Evolutionary conservation across 768 basidiomycete genomes (phyloP).

Genomic region (Rhodotorula taiwanensis): DNA sequence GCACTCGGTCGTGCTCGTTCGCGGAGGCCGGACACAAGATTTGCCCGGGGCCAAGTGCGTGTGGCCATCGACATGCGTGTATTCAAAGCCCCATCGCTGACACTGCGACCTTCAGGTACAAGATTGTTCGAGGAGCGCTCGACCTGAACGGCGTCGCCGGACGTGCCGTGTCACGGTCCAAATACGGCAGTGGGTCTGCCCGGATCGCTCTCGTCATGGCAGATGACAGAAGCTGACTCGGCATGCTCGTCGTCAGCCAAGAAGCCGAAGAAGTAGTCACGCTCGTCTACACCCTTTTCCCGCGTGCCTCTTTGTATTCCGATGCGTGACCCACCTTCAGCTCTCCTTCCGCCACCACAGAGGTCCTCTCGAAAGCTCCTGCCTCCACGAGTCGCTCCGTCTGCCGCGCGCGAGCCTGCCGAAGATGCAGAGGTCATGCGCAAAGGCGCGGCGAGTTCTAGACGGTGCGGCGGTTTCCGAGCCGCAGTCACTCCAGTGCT

Average conservation of each 20-base stretch:
- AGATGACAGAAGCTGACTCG: background rate
- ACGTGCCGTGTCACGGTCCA: constrained; percentile 71
- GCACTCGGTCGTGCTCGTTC: constrained; percentile 88
- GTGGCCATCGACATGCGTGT: too few relatives aligned
- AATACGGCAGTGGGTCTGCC: constrained; percentile 59
- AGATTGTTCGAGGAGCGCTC: constrained; percentile 82
- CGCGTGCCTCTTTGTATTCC: too few relatives aligned
- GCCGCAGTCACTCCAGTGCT: too few relatives aligned
- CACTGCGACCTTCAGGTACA: constrained; percentile 60
- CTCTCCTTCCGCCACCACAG: too few relatives aligned
- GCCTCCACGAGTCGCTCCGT: too few relatives aligned
- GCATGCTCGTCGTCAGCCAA: constrained; percentile 52
- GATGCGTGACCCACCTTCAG: too few relatives aligned
- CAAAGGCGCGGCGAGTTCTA: too few relatives aligned
- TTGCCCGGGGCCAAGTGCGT: constrained; percentile 88
- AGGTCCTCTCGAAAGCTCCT: too few relatives aligned
- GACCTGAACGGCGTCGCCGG: constrained; percentile 88
- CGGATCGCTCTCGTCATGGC: constrained; percentile 2
- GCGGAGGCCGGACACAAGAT: constrained; percentile 95
- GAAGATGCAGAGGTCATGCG: too few relatives aligned
- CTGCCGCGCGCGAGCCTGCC: too few relatives aligned
- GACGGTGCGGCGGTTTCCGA: too few relatives aligned
- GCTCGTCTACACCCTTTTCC: too few relatives aligned
- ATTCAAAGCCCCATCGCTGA: background rate
- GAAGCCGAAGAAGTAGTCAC: constrained; percentile 61